Base-by-base conservation (phyloP, 345 rosid species). In the Hibiscus mutabilis region DNA sequence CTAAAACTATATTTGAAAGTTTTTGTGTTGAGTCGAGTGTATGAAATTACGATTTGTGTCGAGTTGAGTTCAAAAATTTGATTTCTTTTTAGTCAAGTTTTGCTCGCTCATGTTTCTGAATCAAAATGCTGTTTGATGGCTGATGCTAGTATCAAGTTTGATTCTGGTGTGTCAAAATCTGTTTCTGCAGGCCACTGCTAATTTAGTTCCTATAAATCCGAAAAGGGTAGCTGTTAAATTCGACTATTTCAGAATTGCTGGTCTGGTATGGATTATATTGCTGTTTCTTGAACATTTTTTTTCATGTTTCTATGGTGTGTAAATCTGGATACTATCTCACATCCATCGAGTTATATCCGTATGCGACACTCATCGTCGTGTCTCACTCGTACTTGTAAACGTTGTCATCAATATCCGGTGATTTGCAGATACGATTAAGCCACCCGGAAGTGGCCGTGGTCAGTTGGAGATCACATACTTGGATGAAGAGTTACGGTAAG, bases 181-280 rank as follows among this genome's bases (percentile, higher is more conserved):
- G 13, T 61, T 35, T 69, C 19, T 63, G 51, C 78, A 84, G 84
- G 87, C 40, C 29, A 77, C 83, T 2, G 83, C 84, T 31, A 77
- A 84, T 70, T 62, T 84, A 31, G 82, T 77, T 14, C 87, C 87
- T 75, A 22, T 84, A 22, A 81, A 76, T 73, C 60, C 77, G 55
- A 84, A 60, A 72, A 84, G 78, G 69, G 83, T 84, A 29, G 82
- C 82, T 73, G 87, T 84, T 35, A 81, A 84, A 74, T 81, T 84
- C 63, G 87, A 84, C 74, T 77, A 73, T 76, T 81, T 84, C 79
- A 81, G 33, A 71, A 77, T 81, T 58, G 72, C 68, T 25, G 75
- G 83, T 55, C 49, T 81, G 75, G 84, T 76, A 79, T 2, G 81
- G 57, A 1, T n/a, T 51, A 3, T 37, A 18, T 60, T 52, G 44